phyloP scores from a whole-genome alignment of 495 filamentous ascomycete species.

The Penicillium coffeae region DNA sequence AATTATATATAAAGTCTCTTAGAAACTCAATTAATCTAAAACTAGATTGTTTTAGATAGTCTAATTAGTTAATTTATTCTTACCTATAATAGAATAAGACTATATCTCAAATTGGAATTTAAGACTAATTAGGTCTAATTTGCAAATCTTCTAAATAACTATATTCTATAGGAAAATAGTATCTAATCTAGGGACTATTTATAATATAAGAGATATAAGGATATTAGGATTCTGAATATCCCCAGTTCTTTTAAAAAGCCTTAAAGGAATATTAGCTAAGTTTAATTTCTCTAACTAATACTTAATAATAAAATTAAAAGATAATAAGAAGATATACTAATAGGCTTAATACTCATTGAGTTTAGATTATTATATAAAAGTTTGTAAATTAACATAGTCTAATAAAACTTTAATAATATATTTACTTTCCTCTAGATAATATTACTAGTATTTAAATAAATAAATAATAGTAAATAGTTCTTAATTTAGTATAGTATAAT shows the following conservation, averaged over 20 bases:
- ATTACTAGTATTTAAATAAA: neutral
- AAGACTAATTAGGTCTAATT: no score
- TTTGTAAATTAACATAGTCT: neutral
- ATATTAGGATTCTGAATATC: no score
- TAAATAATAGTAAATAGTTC: constrained; percentile 2
- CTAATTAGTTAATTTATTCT: neutral
- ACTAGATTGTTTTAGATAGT: neutral
- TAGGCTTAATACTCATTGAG: neutral
- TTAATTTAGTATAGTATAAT: constrained; percentile 1
- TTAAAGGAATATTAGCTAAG: neutral
- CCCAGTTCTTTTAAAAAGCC: neutral
- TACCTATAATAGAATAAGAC: constrained; percentile 3
- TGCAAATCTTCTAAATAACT: neutral
- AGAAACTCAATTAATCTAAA: neutral
- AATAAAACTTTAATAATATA: neutral
- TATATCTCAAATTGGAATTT: no score
- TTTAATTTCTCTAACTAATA: neutral
- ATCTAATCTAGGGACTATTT: no score
- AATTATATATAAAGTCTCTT: neutral
- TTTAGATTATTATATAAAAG: neutral
- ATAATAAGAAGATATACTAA: neutral
- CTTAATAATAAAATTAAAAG: neutral
- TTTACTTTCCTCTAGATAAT: neutral
- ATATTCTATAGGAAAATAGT: no score
- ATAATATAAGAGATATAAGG: no score